Evolutionary conservation across 192 early-diverging fungal genomes (phyloP).

Genomic region (Coemansia sp.): DNA sequence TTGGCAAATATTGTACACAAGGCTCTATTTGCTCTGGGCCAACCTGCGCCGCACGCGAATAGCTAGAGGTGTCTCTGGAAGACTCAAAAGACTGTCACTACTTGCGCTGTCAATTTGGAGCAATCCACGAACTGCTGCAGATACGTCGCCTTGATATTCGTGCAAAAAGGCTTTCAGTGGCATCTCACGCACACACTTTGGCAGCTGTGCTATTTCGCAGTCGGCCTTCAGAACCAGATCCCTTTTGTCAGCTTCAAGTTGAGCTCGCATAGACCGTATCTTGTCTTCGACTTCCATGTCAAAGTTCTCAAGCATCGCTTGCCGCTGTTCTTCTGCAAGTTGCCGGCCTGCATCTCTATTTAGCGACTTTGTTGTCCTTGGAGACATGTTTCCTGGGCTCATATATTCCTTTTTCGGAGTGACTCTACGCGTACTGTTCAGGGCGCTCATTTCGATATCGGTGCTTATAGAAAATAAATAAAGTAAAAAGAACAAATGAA

Average conservation of each 20-base stretch:
- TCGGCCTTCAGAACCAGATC: constrained; percentile 46
- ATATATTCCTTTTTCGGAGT: constrained; percentile 8
- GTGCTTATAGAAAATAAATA: too few species aligned
- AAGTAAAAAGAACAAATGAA: too few species aligned
- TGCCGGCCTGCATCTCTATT: constrained; percentile 21
- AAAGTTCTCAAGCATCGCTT: constrained; percentile 54
- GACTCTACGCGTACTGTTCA: constrained; percentile 11
- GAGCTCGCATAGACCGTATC: constrained; percentile 45
- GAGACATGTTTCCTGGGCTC: constrained; percentile 23
- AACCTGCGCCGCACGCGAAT: constrained; percentile 38
- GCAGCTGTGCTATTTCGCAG: constrained; percentile 49
- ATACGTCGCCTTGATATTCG: constrained; percentile 45
- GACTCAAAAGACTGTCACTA: constrained; percentile 8
- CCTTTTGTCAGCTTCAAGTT: constrained; percentile 43
- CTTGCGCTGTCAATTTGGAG: constrained; percentile 24
- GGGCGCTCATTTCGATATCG: constrained; percentile 13
- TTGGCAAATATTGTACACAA: neutral
- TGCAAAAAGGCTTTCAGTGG: constrained; percentile 37
- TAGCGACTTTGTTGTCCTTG: constrained; percentile 16
- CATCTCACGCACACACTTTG: constrained; percentile 48
- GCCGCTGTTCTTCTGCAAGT: constrained; percentile 41
- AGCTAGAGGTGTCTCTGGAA: constrained; percentile 36
- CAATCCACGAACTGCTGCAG: constrained; percentile 33
- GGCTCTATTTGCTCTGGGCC: constrained; percentile 13
- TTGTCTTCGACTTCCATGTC: constrained; percentile 53